Evolutionary conservation across 306 rosid genomes (phyloP), one percentile per base, ranked within the genome.

Genomic region (Aeschynomene evenia): DNA sequence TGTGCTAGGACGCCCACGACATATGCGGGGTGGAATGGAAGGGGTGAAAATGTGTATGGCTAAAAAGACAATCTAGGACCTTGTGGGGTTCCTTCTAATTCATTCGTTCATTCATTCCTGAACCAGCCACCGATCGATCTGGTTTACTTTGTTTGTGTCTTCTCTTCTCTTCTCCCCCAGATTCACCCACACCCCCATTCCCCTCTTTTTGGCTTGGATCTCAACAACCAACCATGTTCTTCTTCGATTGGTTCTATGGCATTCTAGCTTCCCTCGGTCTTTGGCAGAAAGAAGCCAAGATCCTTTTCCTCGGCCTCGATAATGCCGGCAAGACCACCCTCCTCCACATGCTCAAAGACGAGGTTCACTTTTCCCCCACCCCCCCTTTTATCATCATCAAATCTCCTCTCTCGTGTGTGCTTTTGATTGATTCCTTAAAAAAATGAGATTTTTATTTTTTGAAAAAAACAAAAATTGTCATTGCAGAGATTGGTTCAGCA

Each of bases 221-320:
- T 71, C 50, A 24, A 11, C 48, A 4, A 4, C 13, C 15, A 56
- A 52, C 15, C 39, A 85, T 86, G 90, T 86, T 86, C 58, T n/a
- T 83, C 46, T 63, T 86, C 1, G 90, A 86, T 58, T 86, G 90
- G 90, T 86, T 86, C 60, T 86, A 86, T 63, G 90, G 87, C 53
- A 72, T 86, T 69, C 59, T 83, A 12, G 83, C 90, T 1, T 86
- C 90, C 13, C 84, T 83, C 1, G 91, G 91, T 52, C 88, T 86
- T 1, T 86, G 82, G 84, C 85, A 85, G n/a, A 85, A 85, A 45
- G 87, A 85, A 45, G 90, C 87, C 21, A 85, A 83, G 80, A 85
- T 85, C 76, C 73, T 85, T 68, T 85, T 85, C 61, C 67, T 85
- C 16, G 87, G 87, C 16, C 87, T 85, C 33, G 90, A 83, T 68